Evolutionary conservation across 2,329 filamentous ascomycete genomes (phyloP).

Genomic region (Leptographium lundbergii): DNA sequence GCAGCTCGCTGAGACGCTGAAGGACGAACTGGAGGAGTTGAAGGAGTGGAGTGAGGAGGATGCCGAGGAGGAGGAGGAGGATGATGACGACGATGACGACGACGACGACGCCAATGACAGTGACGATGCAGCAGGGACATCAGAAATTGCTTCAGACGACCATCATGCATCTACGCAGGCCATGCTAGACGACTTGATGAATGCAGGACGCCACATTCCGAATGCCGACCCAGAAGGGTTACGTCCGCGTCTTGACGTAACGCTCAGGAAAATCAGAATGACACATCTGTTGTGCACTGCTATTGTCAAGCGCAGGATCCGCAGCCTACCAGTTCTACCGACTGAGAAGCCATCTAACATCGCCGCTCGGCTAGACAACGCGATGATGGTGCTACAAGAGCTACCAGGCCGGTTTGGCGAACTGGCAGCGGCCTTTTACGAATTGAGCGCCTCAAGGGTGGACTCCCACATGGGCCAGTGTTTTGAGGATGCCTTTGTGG

Average conservation of each 20-base stretch:
- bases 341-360: constrained; percentile 16
- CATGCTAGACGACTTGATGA: constrained; percentile 57
- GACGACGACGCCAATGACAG: constrained; percentile 30
- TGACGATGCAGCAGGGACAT: constrained; percentile 14
- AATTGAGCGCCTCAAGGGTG: constrained; percentile 46
- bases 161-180: constrained; percentile 33
- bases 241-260: constrained; percentile 50
- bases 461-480: constrained; percentile 46
- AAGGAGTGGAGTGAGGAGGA: constrained; percentile 75
- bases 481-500: constrained; percentile 44
- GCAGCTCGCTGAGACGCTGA: constrained; percentile 60
- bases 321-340: constrained; percentile 37
- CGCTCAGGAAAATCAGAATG: constrained; percentile 53
- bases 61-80: constrained; percentile 41
- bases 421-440: constrained; percentile 60
- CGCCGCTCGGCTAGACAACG: constrained; percentile 37
- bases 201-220: constrained; percentile 46
- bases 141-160: constrained; percentile 5
- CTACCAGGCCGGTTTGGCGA: constrained; percentile 60
- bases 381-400: constrained; percentile 40
- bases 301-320: constrained; percentile 55
- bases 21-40: constrained; percentile 75
- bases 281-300: constrained; percentile 57
- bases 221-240: constrained; percentile 50
- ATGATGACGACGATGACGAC: constrained; percentile 25